phyloP scores from a whole-genome alignment of 805 yeast genomes.

The Ogataea naganishii region DNA sequence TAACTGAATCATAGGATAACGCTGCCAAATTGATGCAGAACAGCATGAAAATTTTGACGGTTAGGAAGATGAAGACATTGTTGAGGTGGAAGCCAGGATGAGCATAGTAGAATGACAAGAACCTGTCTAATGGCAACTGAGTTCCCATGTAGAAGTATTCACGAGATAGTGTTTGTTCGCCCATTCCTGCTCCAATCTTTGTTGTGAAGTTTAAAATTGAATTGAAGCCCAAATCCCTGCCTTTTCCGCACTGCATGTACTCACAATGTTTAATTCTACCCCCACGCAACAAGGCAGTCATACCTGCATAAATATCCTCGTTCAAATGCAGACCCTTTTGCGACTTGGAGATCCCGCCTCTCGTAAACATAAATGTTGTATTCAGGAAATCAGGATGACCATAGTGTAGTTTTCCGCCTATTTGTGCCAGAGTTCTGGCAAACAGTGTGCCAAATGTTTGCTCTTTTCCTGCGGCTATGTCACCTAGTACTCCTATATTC shows the following conservation, averaged over 20 bases:
- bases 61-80: slow-evolving; percentile 63
- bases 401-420: slow-evolving; percentile 78
- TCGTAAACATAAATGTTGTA: slow-evolving; percentile 66
- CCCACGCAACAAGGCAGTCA: slow-evolving; percentile 69
- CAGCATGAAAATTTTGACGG: slow-evolving; percentile 54
- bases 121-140: slow-evolving; percentile 68
- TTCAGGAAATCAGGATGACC: slow-evolving; percentile 84
- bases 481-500: slow-evolving; percentile 74
- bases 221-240: slow-evolving; percentile 78
- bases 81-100: slow-evolving; percentile 84
- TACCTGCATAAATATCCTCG: slow-evolving; percentile 84
- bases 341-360: slow-evolving; percentile 85
- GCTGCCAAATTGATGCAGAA: slow-evolving; percentile 56
- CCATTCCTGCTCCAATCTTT: slow-evolving; percentile 87
- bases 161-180: slow-evolving; percentile 77
- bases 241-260: slow-evolving; percentile 80
- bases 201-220: slow-evolving; percentile 77
- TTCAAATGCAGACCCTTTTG: slow-evolving; percentile 77
- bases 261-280: slow-evolving; percentile 83
- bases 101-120: slow-evolving; percentile 73
- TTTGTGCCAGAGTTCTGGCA: slow-evolving; percentile 72
- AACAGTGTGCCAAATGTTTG: slow-evolving; percentile 82
- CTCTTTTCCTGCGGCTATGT: slow-evolving; percentile 83
- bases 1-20: slow-evolving; percentile 48
- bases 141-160: slow-evolving; percentile 76